Evolutionary conservation across 2,329 filamentous ascomycete species (phyloP), one percentile per base, ranked within the genome.

Genomic region (Pseudohalonectria lignicola): DNA sequence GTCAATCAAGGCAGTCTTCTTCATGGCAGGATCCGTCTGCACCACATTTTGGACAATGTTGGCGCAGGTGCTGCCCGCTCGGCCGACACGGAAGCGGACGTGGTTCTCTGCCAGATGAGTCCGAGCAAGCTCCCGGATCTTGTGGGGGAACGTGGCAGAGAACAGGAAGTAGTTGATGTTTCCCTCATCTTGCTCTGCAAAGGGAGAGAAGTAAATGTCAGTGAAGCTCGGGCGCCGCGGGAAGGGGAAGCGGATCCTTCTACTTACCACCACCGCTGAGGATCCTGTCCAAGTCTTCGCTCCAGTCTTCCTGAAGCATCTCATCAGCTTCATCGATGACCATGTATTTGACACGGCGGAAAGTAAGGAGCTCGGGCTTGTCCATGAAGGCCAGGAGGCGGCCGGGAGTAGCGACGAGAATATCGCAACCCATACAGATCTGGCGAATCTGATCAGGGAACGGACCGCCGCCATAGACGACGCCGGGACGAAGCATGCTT

Each of bases 301-400:
- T 72, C 86, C 92, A 96, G 50, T 88, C 84, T 2, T 67, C 54
- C 1, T 81, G 69, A 0, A 98, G 71, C 69, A 98, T 80, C 63
- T 98, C 90, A 53, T 98, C 92, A 1, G 92, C 92, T 55, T 98
- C 92, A 43, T 96, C 92, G 44, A 98, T 79, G 46, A 96, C 75
- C 46, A 76, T 76, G 61, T 79, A 92, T 60, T 80, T 81, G 43
- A 95, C 71, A 30, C 90, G 84, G 17, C 70, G 69, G 37, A 95
- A 67, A 0, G 79, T 83, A 2, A 95, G 62, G 12, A 82, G 52
- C 13, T 78, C 59, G 0, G 79, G 75, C 23, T 80, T 76, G 30
- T 78, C 65, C 64, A 96, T 87, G 51, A 96, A 83, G 51, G 95
- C 85, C 34, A 79, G 65, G 2, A 98, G 70, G 33, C 92, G 84